These are phyloP conservation scores for Nannizziopsis barbatae DNA, from an alignment of 2,329 filamentous ascomycete genomes.

Conservation along the genomic window DNA sequence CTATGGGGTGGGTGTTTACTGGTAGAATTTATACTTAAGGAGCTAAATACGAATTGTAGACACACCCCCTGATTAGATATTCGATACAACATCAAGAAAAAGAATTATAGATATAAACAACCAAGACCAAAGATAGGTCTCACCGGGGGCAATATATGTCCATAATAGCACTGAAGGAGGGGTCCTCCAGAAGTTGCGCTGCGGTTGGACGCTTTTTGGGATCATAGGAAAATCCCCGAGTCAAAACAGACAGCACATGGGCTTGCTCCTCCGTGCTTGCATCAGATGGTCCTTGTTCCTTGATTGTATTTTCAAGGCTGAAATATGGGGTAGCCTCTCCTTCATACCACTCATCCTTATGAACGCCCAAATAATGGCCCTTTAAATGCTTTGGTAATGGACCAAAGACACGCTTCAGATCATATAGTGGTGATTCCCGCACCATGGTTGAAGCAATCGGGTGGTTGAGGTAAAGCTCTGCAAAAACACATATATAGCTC, in stretches of 20 bases:
- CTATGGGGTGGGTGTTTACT: no score
- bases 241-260: constrained; percentile 18
- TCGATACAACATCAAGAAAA: no score
- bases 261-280: constrained; percentile 5
- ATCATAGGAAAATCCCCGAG: constrained; percentile 19
- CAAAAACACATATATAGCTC: constrained; percentile 25
- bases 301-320: not conserved
- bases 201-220: constrained; percentile 21
- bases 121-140: no score
- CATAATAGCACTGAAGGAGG: constrained; percentile 24
- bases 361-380: constrained; percentile 14
- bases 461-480: constrained; percentile 19
- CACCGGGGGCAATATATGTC: constrained; percentile 21
- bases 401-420: constrained; percentile 19
- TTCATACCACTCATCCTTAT: constrained; percentile 24
- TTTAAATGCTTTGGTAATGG: constrained; percentile 22
- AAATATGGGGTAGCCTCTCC: not conserved
- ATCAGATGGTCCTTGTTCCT: not conserved
- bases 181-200: constrained; percentile 21
- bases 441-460: constrained; percentile 15
- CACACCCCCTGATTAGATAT: no score
- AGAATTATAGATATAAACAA: no score
- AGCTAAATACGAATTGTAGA: no score
- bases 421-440: constrained; percentile 17
- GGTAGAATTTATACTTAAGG: no score